Conservation (phyloP, 208 protist species). For the Trypanosoma rangeli region DNA sequence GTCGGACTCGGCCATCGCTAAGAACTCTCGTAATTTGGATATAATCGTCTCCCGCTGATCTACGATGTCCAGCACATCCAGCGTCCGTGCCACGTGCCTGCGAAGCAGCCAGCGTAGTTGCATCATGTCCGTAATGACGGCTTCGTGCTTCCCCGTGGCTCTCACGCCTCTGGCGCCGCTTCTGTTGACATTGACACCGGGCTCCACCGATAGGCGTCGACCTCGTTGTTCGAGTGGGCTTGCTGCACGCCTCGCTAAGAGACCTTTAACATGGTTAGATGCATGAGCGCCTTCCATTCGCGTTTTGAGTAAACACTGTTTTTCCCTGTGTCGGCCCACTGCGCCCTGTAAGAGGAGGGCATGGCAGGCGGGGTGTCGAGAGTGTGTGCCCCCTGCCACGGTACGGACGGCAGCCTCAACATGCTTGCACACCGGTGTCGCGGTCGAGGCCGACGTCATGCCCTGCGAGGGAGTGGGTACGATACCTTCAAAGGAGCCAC, state of each 20-base stretch:
- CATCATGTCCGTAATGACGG: conserved; percentile 16
- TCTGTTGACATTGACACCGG: not conserved
- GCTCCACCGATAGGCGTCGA: not conserved
- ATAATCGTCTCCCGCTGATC: conserved; percentile 21
- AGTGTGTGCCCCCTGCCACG: conserved; percentile 1
- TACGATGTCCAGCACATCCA: conserved; percentile 9
- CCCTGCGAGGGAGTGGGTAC: not conserved
- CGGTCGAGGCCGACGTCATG: not conserved
- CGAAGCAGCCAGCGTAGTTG: conserved; percentile 8
- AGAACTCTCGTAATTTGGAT: conserved; percentile 16
- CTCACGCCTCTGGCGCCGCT: not conserved
- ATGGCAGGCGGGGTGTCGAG: conserved; percentile 20
- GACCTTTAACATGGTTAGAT: not conserved
- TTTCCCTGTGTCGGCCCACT: not conserved
- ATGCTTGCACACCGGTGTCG: not conserved
- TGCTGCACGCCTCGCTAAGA: not conserved
- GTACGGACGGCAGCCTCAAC: not conserved
- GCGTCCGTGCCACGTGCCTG: conserved; percentile 10
- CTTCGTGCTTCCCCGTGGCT: not conserved
- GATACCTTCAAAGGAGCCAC: not conserved
- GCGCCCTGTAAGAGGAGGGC: not conserved
- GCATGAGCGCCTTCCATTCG: not conserved
- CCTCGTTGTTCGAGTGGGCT: not conserved
- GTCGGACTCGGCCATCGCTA: conserved; percentile 10
- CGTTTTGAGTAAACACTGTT: too few species aligned